A percentile compares a stretch with the other conserved stretches of the same genome.
These are phyloP conservation scores for Peniophora sp. DNA, from an alignment of 1,284 basidiomycete genomes.

Conservation along the genomic window DNA sequence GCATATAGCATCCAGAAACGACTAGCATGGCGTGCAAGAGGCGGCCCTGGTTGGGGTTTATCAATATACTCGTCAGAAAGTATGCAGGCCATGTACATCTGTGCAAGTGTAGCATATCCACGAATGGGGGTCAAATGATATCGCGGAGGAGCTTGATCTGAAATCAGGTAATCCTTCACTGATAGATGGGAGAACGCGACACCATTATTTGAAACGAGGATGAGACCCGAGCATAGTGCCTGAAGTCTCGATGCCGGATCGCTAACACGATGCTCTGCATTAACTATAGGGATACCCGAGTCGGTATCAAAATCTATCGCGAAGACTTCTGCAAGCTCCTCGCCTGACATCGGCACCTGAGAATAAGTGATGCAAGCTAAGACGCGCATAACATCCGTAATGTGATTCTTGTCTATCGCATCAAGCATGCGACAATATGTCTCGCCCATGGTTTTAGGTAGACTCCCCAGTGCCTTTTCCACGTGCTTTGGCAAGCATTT, in stretches of 20 bases:
- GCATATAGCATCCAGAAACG: background rate
- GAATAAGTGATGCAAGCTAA: background rate
- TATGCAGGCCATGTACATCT: background rate
- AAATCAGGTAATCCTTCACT: constrained; percentile 2
- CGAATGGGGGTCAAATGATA: background rate
- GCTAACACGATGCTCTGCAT: background rate
- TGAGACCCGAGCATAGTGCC: background rate
- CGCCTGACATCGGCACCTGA: background rate
- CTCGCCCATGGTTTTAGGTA: constrained; percentile 3
- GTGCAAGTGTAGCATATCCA: background rate
- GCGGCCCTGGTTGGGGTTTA: background rate
- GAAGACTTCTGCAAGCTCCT: background rate
- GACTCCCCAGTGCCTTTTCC: background rate
- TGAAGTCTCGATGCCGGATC: background rate
- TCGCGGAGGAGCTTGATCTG: background rate
- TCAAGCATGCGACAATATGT: background rate
- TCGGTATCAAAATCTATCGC: background rate
- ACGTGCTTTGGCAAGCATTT: background rate
- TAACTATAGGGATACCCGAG: background rate
- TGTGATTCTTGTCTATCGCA: background rate
- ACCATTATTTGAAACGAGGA: background rate
- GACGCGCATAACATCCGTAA: background rate
- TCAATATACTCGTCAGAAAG: background rate
- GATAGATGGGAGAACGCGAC: background rate
- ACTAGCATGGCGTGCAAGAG: background rate